phyloP scores from a whole-genome alignment of 1,284 basidiomycete species.

The Butyriboletus appendiculatus region DNA sequence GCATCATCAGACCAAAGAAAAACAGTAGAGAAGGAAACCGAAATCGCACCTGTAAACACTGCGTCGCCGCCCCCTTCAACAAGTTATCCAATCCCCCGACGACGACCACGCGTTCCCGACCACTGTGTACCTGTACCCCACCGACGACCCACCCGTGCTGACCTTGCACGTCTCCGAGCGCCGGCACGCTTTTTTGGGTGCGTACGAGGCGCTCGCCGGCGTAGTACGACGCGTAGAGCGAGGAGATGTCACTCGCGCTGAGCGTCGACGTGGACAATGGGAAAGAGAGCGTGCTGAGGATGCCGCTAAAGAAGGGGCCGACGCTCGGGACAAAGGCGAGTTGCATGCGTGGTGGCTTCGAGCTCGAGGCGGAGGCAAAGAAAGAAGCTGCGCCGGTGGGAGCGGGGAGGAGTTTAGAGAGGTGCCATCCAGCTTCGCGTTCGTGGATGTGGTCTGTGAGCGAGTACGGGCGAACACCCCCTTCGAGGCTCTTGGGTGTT shows the following conservation, averaged over 20 bases:
- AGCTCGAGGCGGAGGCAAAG: background rate
- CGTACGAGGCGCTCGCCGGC: conserved; percentile 70
- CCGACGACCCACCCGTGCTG: conserved; percentile 92
- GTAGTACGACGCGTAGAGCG: conserved; percentile 83
- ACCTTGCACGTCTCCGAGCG: conserved; percentile 73
- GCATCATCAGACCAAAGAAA: background rate
- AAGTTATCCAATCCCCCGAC: conserved; percentile 95
- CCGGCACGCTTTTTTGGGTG: conserved; percentile 71
- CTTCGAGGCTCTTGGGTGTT: conserved; percentile 70
- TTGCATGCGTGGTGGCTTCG: conserved; percentile 43
- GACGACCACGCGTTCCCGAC: conserved; percentile 87
- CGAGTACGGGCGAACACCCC: conserved; percentile 83
- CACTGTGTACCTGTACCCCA: conserved; percentile 92
- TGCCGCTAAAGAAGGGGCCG: conserved; percentile 96
- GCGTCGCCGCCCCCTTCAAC: conserved; percentile 96
- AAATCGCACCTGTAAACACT: conserved; percentile 83
- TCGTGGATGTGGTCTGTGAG: conserved; percentile 99
- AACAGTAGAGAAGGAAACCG: background rate
- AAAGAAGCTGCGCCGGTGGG: background rate
- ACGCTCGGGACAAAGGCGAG: conserved; percentile 90
- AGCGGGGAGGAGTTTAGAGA: conserved; percentile 58
- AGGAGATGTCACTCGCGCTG: conserved; percentile 73
- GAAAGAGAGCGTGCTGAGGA: conserved; percentile 84
- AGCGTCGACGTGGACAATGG: conserved; percentile 64
- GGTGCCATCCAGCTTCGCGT: conserved; percentile 87